Evolutionary conservation across 345 rosid species (phyloP), one percentile per base, ranked within the genome.

Genomic region (Mangifera indica): DNA sequence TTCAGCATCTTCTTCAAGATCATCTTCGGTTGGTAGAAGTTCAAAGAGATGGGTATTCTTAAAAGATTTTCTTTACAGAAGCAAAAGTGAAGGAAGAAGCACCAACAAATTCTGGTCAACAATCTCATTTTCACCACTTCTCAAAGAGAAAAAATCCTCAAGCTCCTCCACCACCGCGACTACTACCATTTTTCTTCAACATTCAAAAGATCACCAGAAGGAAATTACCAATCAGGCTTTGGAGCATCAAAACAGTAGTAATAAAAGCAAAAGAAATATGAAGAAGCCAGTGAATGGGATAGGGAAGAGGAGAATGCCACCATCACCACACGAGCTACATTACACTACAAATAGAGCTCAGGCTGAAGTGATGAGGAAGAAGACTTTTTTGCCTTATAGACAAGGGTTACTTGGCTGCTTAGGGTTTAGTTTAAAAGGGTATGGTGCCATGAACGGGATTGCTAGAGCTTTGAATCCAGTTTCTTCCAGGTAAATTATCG

Each of bases 361-460:
- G 44, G 93, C 97, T 14, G 98, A 92, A 78, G 99, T 91, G 84
- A 80, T 95, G 98, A 95, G 87, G 87, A 95, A 89, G 89, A 92
- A 84, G 82, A 95, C 99, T 0, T 92, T 82, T 71, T 85, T 95
- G 81, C 99, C 99, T 32, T 95, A 95, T 76, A 85, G 93, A 65
- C 97, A 95, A 79, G 98, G 99, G 0, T 73, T 95, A 66, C 86
- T 95, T n/a, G 99, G 99, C 1, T 95, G 99, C 76, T 71, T 95
- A 76, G 98, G 99, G 56, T 95, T 95, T 60, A 95, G 94, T 76
- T 95, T 98, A 2, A 95, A 92, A 76, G 97, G 99, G 10, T 92
- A 92, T 77, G 92, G 99, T 59, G 96, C 93, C 61, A 84, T 95
- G 74, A 95, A 88, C 82, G 98, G 96, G 7, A 83, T 92, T 57